Conservation (phyloP, 23 red algal species). For the Gracilaria gracilis region DNA sequence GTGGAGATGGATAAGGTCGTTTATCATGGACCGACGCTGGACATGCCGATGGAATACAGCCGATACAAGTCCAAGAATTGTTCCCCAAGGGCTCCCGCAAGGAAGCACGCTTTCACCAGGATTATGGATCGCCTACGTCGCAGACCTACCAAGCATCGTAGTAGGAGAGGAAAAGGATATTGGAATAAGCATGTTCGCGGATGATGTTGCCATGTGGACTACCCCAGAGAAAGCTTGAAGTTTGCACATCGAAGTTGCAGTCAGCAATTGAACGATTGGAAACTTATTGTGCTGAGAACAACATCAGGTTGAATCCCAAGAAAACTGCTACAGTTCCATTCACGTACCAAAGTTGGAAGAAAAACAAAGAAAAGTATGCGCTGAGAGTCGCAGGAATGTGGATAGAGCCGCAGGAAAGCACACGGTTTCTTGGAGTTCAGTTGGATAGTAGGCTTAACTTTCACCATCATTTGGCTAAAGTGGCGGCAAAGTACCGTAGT, state of each 20-base stretch:
- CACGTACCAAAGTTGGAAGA: not conserved
- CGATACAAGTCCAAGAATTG: not conserved
- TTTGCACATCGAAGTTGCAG: not conserved
- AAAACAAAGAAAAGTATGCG: not conserved
- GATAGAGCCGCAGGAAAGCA: not conserved
- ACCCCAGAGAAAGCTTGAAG: not conserved
- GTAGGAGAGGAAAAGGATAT: not conserved
- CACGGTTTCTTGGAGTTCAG: not conserved
- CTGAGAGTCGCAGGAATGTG: not conserved
- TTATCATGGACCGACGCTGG: not conserved
- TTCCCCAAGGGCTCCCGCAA: not conserved
- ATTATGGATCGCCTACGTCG: not conserved
- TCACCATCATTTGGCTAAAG: constrained; percentile 27
- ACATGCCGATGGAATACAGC: not conserved
- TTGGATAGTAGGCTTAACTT: not conserved
- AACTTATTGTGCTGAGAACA: not conserved
- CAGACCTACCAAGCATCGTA: not conserved
- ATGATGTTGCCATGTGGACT: not conserved
- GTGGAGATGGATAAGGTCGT: not conserved
- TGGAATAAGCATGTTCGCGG: not conserved
- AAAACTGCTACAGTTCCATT: constrained; percentile 3
- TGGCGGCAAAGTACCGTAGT: not conserved
- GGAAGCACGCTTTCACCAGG: not conserved
- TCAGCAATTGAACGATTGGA: not conserved
- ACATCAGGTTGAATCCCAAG: not conserved